Evolutionary conservation across 1,284 basidiomycete genomes (phyloP).

Genomic region (Ganoderma lingzhi): DNA sequence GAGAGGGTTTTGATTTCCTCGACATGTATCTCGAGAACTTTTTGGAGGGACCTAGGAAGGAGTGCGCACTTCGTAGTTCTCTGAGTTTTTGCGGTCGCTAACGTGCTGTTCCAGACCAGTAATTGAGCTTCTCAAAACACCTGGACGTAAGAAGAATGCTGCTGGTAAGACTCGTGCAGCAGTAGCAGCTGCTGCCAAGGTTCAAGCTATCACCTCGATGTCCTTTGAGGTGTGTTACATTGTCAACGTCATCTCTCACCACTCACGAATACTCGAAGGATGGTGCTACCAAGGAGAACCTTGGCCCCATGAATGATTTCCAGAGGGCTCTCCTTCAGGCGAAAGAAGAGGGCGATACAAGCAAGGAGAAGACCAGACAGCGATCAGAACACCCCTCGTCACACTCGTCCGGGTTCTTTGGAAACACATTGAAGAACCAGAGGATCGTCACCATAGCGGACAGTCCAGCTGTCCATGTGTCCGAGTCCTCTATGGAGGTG

Average conservation of each 20-base stretch:
- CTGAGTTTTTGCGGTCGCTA: not conserved
- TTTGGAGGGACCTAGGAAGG: constrained; percentile 66
- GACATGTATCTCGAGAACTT: constrained; percentile 81
- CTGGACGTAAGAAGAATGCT: constrained; percentile 70
- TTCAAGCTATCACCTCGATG: constrained; percentile 48
- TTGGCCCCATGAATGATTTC: constrained; percentile 55
- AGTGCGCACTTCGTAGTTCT: constrained; percentile 50
- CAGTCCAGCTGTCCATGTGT: constrained; percentile 25
- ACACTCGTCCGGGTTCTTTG: constrained; percentile 12
- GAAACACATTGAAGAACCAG: constrained; percentile 21
- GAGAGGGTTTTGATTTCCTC: constrained; percentile 78
- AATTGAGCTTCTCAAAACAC: constrained; percentile 85
- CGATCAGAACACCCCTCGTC: constrained; percentile 5
- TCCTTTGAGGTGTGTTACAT: constrained; percentile 55
- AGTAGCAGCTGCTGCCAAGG: constrained; percentile 51
- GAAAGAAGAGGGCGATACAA: constrained; percentile 25
- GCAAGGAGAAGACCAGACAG: constrained; percentile 10
- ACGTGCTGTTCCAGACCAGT: constrained; percentile 56
- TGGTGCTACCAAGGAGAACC: constrained; percentile 50
- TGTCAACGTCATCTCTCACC: not conserved
- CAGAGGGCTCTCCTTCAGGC: constrained; percentile 57
- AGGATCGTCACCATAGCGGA: constrained; percentile 34
- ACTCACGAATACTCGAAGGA: constrained; percentile 38
- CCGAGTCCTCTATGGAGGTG: constrained; percentile 22
- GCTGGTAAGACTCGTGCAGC: constrained; percentile 57